phyloP scores from a whole-genome alignment of 2,329 filamentous ascomycete species.

The Exophiala viscosa region DNA sequence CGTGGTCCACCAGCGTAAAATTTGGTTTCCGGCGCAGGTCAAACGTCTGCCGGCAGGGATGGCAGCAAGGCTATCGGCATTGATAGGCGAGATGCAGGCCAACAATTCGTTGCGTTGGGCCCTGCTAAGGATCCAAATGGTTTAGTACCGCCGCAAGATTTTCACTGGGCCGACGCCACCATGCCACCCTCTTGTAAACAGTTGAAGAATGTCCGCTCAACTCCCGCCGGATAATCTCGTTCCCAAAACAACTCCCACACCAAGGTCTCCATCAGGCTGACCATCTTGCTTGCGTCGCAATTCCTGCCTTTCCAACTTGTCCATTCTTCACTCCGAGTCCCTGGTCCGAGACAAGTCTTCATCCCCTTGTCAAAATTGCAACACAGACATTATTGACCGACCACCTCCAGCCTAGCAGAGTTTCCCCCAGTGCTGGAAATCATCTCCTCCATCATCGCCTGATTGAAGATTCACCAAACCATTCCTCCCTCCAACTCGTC shows the following conservation, averaged over 20 bases:
- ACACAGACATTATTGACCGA: neutral
- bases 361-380: neutral
- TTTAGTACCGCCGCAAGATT: neutral
- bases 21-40: neutral
- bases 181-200: too few relatives aligned
- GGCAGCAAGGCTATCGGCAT: neutral
- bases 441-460: too few relatives aligned
- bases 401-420: too few relatives aligned
- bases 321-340: neutral
- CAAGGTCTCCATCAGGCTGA: too few relatives aligned
- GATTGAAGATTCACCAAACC: too few relatives aligned
- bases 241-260: too few relatives aligned
- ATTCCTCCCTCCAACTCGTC: too few relatives aligned
- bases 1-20: neutral
- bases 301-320: neutral
- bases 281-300: too few relatives aligned
- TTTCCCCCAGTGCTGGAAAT: too few relatives aligned
- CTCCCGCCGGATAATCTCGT: too few relatives aligned
- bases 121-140: neutral
- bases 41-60: neutral
- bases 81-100: neutral
- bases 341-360: neutral
- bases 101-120: neutral
- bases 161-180: too few relatives aligned
- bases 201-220: too few relatives aligned